Conservation (phyloP, 371 early-diverging fungal species). For the Umbelopsis sp. region DNA sequence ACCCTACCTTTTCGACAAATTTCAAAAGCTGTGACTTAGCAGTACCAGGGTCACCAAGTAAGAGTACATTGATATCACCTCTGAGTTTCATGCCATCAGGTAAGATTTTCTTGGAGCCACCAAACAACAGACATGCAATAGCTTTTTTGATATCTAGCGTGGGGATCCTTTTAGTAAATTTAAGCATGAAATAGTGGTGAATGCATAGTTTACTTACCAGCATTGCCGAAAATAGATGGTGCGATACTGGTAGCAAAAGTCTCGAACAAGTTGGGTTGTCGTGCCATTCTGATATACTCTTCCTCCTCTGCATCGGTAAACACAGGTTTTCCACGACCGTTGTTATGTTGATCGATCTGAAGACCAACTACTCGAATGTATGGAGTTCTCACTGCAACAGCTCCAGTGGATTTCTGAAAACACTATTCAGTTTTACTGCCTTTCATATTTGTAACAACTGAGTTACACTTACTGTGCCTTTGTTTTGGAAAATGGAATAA, state of each 20-base stretch:
- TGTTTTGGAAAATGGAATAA: conserved; percentile 88
- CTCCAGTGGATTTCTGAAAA: conserved; percentile 58
- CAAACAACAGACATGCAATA: conserved; percentile 96
- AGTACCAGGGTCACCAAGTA: conserved; percentile 99
- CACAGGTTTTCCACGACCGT: conserved; percentile 63
- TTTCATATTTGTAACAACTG: neutral
- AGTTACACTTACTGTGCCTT: conserved; percentile 41
- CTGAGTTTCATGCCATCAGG: conserved; percentile 97
- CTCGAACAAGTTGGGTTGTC: conserved; percentile 86
- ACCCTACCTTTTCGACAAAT: conserved; percentile 90
- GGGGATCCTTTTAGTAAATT: conserved; percentile 12
- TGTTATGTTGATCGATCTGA: conserved; percentile 81
- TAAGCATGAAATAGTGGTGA: neutral
- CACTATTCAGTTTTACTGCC: neutral
- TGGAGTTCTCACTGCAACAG: conserved; percentile 89
- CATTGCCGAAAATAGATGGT: conserved; percentile 96
- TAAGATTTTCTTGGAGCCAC: conserved; percentile 95
- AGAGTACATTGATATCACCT: conserved; percentile 99
- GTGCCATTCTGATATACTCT: conserved; percentile 86
- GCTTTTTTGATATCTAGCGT: conserved; percentile 96
- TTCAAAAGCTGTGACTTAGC: conserved; percentile 99
- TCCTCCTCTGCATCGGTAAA: conserved; percentile 95
- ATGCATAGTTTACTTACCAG: conserved; percentile 42
- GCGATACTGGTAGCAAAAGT: conserved; percentile 92
- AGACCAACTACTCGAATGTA: conserved; percentile 95